Evolutionary conservation across 208 protist genomes (phyloP).

Genomic region (Vickermania ingenoplastis): DNA sequence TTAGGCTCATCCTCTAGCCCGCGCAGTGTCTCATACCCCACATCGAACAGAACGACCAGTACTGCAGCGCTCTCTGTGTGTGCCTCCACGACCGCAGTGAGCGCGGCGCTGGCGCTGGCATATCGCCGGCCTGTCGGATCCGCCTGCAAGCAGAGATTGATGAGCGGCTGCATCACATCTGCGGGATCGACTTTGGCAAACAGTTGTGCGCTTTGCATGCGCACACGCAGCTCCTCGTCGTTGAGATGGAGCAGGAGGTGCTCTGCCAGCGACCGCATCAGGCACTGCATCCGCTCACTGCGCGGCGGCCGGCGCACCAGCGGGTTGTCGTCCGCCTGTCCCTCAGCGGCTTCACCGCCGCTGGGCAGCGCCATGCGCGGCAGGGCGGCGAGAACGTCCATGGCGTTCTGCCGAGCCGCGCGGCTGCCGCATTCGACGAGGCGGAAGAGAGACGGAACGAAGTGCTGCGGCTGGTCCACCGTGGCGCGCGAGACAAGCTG

Average conservation of each 20-base stretch:
- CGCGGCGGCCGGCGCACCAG: background rate
- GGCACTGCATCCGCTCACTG: conserved; percentile 24
- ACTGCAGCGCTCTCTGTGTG: conserved; percentile 29
- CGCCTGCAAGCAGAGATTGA: conserved; percentile 36
- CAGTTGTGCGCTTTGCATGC: conserved; percentile 48
- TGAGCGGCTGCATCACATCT: conserved; percentile 58
- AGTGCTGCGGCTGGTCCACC: conserved; percentile 38
- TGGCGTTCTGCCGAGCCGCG: conserved; percentile 42
- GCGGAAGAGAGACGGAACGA: conserved; percentile 70
- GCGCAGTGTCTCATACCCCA: conserved; percentile 12
- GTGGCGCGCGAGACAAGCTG: conserved; percentile 53
- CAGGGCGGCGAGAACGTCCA: conserved; percentile 62
- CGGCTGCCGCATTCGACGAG: conserved; percentile 44
- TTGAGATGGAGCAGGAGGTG: conserved; percentile 61
- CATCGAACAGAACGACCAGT: conserved; percentile 23
- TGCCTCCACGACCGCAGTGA: conserved; percentile 36
- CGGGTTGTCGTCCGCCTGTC: background rate
- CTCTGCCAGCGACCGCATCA: conserved; percentile 57
- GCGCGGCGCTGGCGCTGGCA: conserved; percentile 28
- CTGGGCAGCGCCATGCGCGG: conserved; percentile 14
- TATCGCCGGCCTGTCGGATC: conserved; percentile 43
- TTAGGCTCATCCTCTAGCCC: conserved; percentile 1
- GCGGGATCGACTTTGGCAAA: conserved; percentile 70
- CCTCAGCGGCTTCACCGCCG: background rate
- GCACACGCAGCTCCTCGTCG: conserved; percentile 67